A percentile compares a stretch with the other conserved stretches of the same genome.
Evolutionary conservation across 2,329 filamentous ascomycete species (phyloP).

Genomic region (Epicoccum sorghinum): DNA sequence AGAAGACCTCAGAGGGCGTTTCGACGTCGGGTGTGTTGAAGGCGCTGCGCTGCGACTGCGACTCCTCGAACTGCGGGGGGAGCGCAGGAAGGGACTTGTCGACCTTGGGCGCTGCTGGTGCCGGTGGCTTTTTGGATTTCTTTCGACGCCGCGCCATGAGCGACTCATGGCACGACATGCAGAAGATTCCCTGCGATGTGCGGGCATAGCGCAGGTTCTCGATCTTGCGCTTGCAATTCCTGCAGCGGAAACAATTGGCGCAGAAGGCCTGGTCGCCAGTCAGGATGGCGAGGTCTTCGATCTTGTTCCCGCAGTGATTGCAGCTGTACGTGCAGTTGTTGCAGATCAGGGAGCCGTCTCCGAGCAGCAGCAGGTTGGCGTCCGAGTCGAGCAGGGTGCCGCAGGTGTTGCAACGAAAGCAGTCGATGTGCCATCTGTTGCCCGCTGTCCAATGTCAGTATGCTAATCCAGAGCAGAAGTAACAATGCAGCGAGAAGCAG

Average conservation of each 20-base stretch:
- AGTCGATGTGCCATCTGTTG: constrained; percentile 98
- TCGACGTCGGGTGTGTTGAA: constrained; percentile 62
- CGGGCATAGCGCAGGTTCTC: constrained; percentile 97
- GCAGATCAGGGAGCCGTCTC: constrained; percentile 97
- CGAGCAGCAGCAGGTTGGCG: constrained; percentile 93
- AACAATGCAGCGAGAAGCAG: neutral
- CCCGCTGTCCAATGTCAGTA: constrained; percentile 67
- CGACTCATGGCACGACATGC: constrained; percentile 98
- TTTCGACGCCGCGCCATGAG: constrained; percentile 92
- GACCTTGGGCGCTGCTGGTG: constrained; percentile 62
- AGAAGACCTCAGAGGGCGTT: constrained; percentile 66
- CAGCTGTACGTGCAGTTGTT: constrained; percentile 99
- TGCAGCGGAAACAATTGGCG: constrained; percentile 93
- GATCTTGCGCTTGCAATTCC: constrained; percentile 98
- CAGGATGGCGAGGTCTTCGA: constrained; percentile 95
- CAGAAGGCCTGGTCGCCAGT: constrained; percentile 98
- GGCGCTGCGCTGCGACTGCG: constrained; percentile 59
- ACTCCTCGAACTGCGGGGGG: constrained; percentile 71
- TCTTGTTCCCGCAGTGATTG: constrained; percentile 95
- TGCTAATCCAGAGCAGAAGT: neutral
- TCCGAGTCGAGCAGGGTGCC: constrained; percentile 95
- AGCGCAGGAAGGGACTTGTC: constrained; percentile 94
- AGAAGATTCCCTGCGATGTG: constrained; percentile 98
- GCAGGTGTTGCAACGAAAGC: constrained; percentile 97
- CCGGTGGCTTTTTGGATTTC: constrained; percentile 67